These are phyloP conservation scores for Colletotrichum theobromicola DNA, from an alignment of 2,329 filamentous ascomycete species.

Conservation along the genomic window DNA sequence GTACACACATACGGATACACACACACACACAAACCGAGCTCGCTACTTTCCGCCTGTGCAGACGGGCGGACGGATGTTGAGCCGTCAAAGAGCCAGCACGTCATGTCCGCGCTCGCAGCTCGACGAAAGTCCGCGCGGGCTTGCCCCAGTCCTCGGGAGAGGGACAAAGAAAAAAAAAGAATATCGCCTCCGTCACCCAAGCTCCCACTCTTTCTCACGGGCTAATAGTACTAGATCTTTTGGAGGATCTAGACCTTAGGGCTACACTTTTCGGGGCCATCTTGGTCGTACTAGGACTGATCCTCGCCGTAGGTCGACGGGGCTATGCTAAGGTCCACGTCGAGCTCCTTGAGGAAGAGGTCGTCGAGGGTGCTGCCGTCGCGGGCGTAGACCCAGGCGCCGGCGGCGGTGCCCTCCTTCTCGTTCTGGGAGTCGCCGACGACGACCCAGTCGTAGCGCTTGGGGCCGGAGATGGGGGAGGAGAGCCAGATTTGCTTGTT, in stretches of 20 bases:
- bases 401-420: constrained; percentile 76
- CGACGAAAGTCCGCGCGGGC: background rate
- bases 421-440: constrained; percentile 74
- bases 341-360: constrained; percentile 78
- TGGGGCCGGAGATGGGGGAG: constrained; percentile 88
- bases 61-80: background rate
- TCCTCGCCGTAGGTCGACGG: constrained; percentile 22
- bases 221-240: background rate
- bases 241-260: background rate
- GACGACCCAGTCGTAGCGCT: constrained; percentile 91
- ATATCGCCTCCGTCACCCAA: background rate
- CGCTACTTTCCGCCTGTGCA: background rate
- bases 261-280: background rate
- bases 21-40: background rate
- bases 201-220: background rate
- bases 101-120: background rate
- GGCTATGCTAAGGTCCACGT: constrained; percentile 60
- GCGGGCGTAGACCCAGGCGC: constrained; percentile 87
- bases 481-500: constrained; percentile 98
- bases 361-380: constrained; percentile 80
- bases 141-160: background rate
- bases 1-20: background rate
- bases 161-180: background rate
- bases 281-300: constrained; percentile 7
- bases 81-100: background rate